Conservation (phyloP, 2,329 filamentous ascomycete species). For the Colletotrichum destructivum region DNA sequence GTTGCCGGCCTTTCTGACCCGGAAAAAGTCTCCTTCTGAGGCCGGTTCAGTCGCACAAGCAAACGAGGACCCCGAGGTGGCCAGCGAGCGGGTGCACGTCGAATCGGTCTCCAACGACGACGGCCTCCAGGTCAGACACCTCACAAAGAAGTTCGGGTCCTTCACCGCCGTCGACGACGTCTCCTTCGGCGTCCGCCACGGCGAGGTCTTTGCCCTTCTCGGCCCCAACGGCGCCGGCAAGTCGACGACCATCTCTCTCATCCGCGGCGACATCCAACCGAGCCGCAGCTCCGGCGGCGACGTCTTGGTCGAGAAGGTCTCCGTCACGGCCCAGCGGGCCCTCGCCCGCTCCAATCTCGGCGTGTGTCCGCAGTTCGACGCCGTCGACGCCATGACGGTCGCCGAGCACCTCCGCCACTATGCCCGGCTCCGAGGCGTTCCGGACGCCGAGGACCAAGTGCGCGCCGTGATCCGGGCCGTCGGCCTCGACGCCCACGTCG, state of each 20-base stretch:
- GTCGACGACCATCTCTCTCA: slow-evolving; percentile 88
- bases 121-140: slow-evolving; percentile 81
- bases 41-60: slow-evolving; percentile 35
- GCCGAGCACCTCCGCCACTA: slow-evolving; percentile 91
- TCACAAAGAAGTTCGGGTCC: slow-evolving; percentile 84
- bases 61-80: slow-evolving; percentile 71
- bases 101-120: slow-evolving; percentile 62
- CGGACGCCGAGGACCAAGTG: slow-evolving; percentile 83
- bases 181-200: slow-evolving; percentile 83
- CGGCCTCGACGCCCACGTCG: slow-evolving; percentile 78
- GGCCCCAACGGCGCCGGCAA: slow-evolving; percentile 95
- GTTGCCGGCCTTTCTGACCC: not conserved
- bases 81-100: slow-evolving; percentile 75
- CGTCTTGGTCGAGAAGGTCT: slow-evolving; percentile 83
- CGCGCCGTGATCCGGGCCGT: slow-evolving; percentile 83
- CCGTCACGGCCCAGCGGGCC: slow-evolving; percentile 80
- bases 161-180: slow-evolving; percentile 90
- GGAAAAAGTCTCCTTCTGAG: slow-evolving; percentile 60
- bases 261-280: slow-evolving; percentile 87
- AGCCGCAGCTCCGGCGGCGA: slow-evolving; percentile 77
- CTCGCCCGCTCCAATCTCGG: slow-evolving; percentile 83
- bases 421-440: slow-evolving; percentile 84
- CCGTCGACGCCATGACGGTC: slow-evolving; percentile 92
- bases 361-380: slow-evolving; percentile 90
- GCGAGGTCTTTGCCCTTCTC: slow-evolving; percentile 89